These are phyloP conservation scores for Teunomyces lycoperdinae DNA, from an alignment of 805 yeast genomes.

Conservation along the genomic window DNA sequence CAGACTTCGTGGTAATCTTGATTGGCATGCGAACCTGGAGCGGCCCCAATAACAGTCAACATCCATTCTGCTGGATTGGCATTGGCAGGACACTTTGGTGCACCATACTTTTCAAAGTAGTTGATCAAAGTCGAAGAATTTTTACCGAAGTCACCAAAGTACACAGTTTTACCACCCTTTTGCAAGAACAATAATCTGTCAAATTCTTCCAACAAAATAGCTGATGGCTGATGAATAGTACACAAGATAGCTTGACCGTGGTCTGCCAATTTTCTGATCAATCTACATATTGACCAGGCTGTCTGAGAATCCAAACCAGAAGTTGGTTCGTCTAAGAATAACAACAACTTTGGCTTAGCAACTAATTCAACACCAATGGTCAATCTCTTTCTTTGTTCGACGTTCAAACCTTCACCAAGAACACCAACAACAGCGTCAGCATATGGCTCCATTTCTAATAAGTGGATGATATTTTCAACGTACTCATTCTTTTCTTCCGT, in stretches of 20 bases:
- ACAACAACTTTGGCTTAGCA: slow-evolving; percentile 50
- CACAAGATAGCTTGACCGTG: slow-evolving; percentile 56
- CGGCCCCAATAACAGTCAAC: slow-evolving; percentile 28
- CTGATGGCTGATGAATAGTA: slow-evolving; percentile 85
- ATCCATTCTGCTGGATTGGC: slow-evolving; percentile 67
- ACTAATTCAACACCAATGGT: slow-evolving; percentile 57
- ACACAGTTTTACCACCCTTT: slow-evolving; percentile 70
- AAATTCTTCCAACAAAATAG: slow-evolving; percentile 70
- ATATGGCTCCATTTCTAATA: slow-evolving; percentile 51
- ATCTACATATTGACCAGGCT: slow-evolving; percentile 56
- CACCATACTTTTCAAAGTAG: slow-evolving; percentile 66
- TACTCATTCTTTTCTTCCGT: slow-evolving; percentile 46
- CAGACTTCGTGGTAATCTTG: slow-evolving; percentile 25
- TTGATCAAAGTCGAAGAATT: slow-evolving; percentile 56
- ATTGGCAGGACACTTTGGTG: slow-evolving; percentile 60
- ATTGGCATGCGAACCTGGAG: slow-evolving; percentile 27
- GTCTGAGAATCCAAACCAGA: slow-evolving; percentile 60
- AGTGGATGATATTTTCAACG: slow-evolving; percentile 49
- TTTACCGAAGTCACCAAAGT: slow-evolving; percentile 70
- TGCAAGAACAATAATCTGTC: slow-evolving; percentile 70
- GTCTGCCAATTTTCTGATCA: slow-evolving; percentile 47
- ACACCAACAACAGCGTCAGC: slow-evolving; percentile 52
- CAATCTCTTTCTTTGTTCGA: slow-evolving; percentile 52
- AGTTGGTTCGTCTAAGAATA: slow-evolving; percentile 60
- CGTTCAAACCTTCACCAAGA: slow-evolving; percentile 49